Evolutionary conservation across 106 monocot genomes (phyloP).

Genomic region (Platanthera guangdongensis): DNA sequence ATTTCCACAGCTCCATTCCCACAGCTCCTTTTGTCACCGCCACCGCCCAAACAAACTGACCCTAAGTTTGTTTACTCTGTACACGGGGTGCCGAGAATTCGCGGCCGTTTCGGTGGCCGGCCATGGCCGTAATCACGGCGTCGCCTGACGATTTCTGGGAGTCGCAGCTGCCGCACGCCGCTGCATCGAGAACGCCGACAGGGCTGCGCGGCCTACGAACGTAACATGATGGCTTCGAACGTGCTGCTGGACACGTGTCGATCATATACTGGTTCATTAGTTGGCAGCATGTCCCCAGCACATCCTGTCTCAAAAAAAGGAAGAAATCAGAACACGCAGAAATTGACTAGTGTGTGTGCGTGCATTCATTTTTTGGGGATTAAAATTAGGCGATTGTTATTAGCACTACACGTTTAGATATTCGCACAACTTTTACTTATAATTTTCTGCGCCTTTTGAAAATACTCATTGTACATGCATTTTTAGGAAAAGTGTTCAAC

Average conservation of each 20-base stretch:
- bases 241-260: conserved; percentile 29
- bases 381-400: too few relatives aligned
- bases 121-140: neutral
- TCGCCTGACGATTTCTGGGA: conserved; percentile 18
- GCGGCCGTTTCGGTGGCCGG: conserved; percentile 22
- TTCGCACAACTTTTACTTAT: too few relatives aligned
- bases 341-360: too few relatives aligned
- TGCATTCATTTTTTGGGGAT: too few relatives aligned
- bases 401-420: too few relatives aligned
- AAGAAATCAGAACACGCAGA: neutral
- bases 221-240: conserved; percentile 6
- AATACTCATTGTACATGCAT: too few relatives aligned
- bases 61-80: conserved; percentile 18
- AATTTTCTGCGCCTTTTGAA: too few relatives aligned
- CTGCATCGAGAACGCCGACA: conserved; percentile 66
- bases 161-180: conserved; percentile 53
- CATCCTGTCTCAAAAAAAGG: conserved; percentile 33
- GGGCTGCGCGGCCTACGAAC: conserved; percentile 40
- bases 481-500: too few relatives aligned
- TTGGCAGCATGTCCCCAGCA: conserved; percentile 36
- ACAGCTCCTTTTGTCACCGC: too few relatives aligned
- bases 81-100: conserved; percentile 13
- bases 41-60: too few relatives aligned
- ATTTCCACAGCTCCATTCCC: too few relatives aligned
- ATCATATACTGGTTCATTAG: conserved; percentile 41